Evolutionary conservation across 768 basidiomycete genomes (phyloP), one percentile per base, ranked within the genome.

Genomic region (Pisolithus tinctorius): DNA sequence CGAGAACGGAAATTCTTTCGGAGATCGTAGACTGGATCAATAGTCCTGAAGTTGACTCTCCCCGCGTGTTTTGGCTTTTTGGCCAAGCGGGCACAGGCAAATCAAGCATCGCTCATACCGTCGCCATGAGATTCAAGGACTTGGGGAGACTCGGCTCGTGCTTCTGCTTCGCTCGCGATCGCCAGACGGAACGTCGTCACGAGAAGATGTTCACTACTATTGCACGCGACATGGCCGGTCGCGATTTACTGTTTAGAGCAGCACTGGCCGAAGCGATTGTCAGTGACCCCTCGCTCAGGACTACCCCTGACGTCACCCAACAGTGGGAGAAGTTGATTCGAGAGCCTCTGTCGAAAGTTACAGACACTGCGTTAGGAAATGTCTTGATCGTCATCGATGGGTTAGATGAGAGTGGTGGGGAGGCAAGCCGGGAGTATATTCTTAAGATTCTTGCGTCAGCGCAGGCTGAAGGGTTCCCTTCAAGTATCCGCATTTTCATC

Each of bases 41-140:
- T 41, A 40, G 54, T 37, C 47, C 48, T 11, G 27, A 40, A 13
- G 43, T 40, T 13, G 30, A 55, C 16, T 23, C 44, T 36, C 42
- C 47, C 16, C 48, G 50, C 2, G 47, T 62, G 48, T 58, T 49
- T 40, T 66, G 60, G 60, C 44, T 66, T 14, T 54, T 48, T 34
- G 65, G 65, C 11, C 49, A 43, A 48, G 63, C 66, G 1, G 64
- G 63, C 11, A 51, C 41, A 10, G 65, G 65, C 3, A 66, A 66
- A 51, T 57, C 66, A 11, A 55, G 26, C 26, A 45, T 45, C 25
- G 43, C 43, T 26, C 43, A 45, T 17, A 45, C 43, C n/a, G 29
- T 45, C 55, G 58, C 55, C 2, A 48, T 53, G 2, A 42, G 23
- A 38, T 48, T 59, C 26, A 53, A 39, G 10, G 16, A 59, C 11